Percentiles rank a stretch among this genome's conserved stretches.
phyloP scores from a whole-genome alignment of 371 early-diverging fungal genomes.

The Fennellomyces sp. region DNA sequence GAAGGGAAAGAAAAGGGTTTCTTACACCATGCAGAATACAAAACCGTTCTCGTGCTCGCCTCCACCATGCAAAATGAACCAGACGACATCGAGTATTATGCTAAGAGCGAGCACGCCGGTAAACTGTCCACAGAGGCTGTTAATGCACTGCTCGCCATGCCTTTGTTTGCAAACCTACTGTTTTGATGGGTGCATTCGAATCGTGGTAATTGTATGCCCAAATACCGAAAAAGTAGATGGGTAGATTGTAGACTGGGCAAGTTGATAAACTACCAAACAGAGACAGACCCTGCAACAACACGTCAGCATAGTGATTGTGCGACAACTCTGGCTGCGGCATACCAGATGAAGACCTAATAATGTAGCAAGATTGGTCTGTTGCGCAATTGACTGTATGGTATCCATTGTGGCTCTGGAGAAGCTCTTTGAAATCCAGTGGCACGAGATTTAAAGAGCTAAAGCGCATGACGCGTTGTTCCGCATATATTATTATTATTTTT shows the following conservation, averaged over 20 bases:
- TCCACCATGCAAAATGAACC: slow-evolving; percentile 48
- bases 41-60: slow-evolving; percentile 41
- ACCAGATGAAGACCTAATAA: slow-evolving; percentile 51
- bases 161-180: too few relatives aligned
- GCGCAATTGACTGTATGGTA: slow-evolving; percentile 33
- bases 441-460: background rate
- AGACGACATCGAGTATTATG: slow-evolving; percentile 46
- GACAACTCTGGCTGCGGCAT: background rate
- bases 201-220: slow-evolving; percentile 56
- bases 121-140: slow-evolving; percentile 28
- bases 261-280: slow-evolving; percentile 45
- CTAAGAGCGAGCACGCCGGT: slow-evolving; percentile 42
- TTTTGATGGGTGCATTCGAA: slow-evolving; percentile 50
- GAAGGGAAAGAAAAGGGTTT: background rate
- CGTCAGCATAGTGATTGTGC: background rate
- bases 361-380: slow-evolving; percentile 49
- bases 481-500: too few relatives aligned
- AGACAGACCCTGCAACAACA: slow-evolving; percentile 31
- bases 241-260: slow-evolving; percentile 50
- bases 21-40: slow-evolving; percentile 47
- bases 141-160: too few relatives aligned
- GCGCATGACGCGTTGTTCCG: background rate
- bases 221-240: slow-evolving; percentile 54
- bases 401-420: slow-evolving; percentile 25
- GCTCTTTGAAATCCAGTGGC: background rate